Evolutionary conservation across 257 asterid genomes (phyloP), one percentile per base, ranked within the genome.

Genomic region (Capsicum rhomboideum): DNA sequence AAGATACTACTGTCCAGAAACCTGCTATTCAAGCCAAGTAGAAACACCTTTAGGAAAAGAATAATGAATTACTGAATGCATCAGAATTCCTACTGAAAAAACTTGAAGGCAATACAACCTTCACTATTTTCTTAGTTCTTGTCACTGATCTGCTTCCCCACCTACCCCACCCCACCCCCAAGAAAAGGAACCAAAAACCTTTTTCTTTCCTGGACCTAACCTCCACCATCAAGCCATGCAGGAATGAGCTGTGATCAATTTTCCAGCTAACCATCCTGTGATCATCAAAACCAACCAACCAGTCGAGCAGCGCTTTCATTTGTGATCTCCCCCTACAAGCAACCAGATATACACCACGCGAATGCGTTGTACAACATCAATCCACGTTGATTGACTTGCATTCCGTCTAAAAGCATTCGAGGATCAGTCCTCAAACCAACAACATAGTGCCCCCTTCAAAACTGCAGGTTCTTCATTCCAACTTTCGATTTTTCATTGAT

Each of bases 21-120:
- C 82, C 68, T 63, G 28, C 46, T 84, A 63, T 82, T 82, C 52
- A 56, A 86, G 83, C 89, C 83, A 34, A 84, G 68, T 79, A 37
- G 66, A 82, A 83, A 83, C 90, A 83, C 90, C 88, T 83, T 59
- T 53, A 72, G 71, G 82, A 85, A 88, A 85, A 81, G 85, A 88
- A 87, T 79, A 83, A 87, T 83, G 87, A 84, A 59, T 46, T 42
- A 44, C 84, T 61, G 75, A 58, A 59, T 34, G 44, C 81, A 49
- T 18, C 81, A 75, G 44, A 75, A 55, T 75, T 75, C 46, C 81
- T 75, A 75, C 61, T 75, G 56, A 75, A 72, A 34, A 49, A 75
- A 75, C 42, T n/a, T 46, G 46, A 28, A 72, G 81, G 63, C 44
- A 49, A 75, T 26, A 46, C 63, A 49, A 75, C 81, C 61, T 75